Percentiles rank a stretch among this genome's conserved stretches.
These are phyloP conservation scores for Cercospora canescens DNA, from an alignment of 2,329 filamentous ascomycete species.

Conservation along the genomic window DNA sequence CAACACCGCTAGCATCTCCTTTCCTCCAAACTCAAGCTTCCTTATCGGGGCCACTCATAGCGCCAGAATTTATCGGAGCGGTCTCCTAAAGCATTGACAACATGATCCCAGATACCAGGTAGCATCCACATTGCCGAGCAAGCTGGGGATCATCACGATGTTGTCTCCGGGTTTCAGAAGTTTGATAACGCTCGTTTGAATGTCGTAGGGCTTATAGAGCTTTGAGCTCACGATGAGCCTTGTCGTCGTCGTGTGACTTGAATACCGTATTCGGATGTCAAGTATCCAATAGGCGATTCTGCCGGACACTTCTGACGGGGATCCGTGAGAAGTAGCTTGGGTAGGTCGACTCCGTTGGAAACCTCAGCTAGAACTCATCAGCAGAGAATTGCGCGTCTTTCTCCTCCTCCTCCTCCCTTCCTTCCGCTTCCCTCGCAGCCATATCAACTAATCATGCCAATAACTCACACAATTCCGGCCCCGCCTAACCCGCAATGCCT, in stretches of 20 bases:
- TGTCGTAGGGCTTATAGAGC: not conserved
- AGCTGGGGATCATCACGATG: not conserved
- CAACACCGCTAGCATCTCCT: not conserved
- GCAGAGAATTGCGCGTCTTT: not conserved
- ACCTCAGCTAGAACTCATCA: not conserved
- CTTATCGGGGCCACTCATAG: not conserved
- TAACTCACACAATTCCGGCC: not conserved
- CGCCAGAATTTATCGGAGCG: not conserved
- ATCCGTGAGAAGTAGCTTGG: not conserved
- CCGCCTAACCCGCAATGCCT: conserved; percentile 14
- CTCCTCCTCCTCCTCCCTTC: not conserved
- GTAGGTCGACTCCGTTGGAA: not conserved
- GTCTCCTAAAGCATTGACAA: not conserved
- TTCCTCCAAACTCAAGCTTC: not conserved
- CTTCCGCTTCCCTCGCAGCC: not conserved
- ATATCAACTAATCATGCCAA: not conserved
- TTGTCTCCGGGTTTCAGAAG: not conserved
- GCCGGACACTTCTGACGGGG: not conserved
- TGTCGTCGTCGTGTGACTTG: not conserved
- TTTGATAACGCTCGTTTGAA: not conserved
- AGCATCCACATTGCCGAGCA: not conserved
- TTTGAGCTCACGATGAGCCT: not conserved
- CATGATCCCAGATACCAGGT: not conserved
- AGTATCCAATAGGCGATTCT: not conserved
- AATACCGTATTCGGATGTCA: not conserved